Base-by-base conservation (phyloP, 345 rosid genomes). In the Acer saccharum region DNA sequence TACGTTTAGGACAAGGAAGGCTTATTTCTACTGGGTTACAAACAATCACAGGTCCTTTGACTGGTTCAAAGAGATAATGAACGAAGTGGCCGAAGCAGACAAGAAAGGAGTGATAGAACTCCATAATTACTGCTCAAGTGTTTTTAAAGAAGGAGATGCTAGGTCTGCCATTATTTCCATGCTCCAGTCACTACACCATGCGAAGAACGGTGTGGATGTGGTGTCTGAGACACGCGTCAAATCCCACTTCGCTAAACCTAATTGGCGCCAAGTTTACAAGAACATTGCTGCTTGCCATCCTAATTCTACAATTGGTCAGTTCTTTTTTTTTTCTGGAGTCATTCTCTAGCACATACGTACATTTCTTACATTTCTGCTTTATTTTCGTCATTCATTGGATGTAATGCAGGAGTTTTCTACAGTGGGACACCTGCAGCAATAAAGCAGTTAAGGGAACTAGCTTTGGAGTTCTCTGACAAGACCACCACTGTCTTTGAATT, bases 1-100 rank as follows among this genome's bases (percentile, higher is more conserved):
- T 0, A 18, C 12, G 7, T 89, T 94, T 84, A 90, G 50, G 83
- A 90, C 94, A 11, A 80, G 64, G 57, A 92, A 90, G 75, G 97
- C 98, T 14, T 94, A 92, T 79, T 92, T 89, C 88, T 94, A 94
- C 18, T 94, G 97, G 97, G 97, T 92, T 50, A 94, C 98, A 2
- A 74, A 94, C 6, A 96, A 94, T 16, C 98, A 94, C 63, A 93
- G 93, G 18, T 94, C 98, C 2, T 94, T 92, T 76, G 96, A 94
- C 65, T 94, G 98, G 98, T 94, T 94, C 79, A 92, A 89, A 77
- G 97, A 94, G 61, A 84, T 94, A 54, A 94, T 94, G 98, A 83
- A 92, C 27, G 98, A 94, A 82, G 94, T 92, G n/a, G 87, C 96
- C 0, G 97, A 91, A 70, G 75, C 87, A 89, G 96, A 92, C 46